These are phyloP conservation scores for Euphorbia pulcherrima DNA, from an alignment of 345 rosid genomes.

Conservation along the genomic window DNA sequence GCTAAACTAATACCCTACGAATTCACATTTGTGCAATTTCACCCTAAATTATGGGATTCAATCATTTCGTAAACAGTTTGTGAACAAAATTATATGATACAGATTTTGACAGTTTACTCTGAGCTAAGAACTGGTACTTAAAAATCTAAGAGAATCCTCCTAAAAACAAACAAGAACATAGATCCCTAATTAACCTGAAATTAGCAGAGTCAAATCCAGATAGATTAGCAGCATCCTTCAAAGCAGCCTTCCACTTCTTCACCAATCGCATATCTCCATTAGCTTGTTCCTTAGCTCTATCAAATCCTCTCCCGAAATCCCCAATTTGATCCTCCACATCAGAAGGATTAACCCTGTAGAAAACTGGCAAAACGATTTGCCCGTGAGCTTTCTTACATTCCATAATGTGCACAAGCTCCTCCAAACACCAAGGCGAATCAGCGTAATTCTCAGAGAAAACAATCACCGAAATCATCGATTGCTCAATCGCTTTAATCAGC, in stretches of 20 bases:
- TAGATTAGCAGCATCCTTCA: conserved; percentile 2
- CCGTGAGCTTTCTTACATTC: conserved; percentile 11
- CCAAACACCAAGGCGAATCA: conserved; percentile 12
- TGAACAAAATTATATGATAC: no score
- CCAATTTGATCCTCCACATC: conserved; percentile 1
- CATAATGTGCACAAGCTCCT: conserved; percentile 14
- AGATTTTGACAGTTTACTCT: no score
- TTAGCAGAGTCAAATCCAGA: conserved; percentile 8
- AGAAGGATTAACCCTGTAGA: conserved; percentile 5
- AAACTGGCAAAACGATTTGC: conserved; percentile 9
- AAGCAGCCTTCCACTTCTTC: conserved; percentile 9
- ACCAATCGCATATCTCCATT: conserved; percentile 4
- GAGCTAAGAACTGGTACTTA: no score
- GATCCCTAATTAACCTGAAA: not conserved
- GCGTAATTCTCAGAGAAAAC: conserved; percentile 13
- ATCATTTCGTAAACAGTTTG: no score
- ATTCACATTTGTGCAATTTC: no score
- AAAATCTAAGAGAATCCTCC: no score
- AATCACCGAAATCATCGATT: conserved; percentile 10
- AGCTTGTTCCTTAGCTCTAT: no score
- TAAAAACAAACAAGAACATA: not conserved
- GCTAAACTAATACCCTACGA: no score
- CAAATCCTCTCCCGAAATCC: conserved; percentile 7
- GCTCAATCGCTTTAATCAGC: conserved; percentile 8
- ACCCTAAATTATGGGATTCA: no score